Conservation (phyloP, 805 yeast genomes). For the Pichia kluyveri region DNA sequence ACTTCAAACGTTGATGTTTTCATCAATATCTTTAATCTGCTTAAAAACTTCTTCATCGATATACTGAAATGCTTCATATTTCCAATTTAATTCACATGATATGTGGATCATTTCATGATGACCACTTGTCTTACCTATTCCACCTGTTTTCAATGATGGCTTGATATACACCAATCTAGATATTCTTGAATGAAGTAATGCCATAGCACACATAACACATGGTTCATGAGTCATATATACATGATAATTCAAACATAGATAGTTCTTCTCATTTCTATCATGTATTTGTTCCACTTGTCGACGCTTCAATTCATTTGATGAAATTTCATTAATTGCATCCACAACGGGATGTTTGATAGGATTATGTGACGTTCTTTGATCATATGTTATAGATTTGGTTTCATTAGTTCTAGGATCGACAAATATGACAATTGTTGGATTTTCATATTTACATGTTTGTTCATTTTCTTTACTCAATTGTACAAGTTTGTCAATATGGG, state of each 20-base stretch:
- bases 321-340: constrained; percentile 58
- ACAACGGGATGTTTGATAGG: constrained; percentile 71
- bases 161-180: constrained; percentile 55
- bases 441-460: not conserved
- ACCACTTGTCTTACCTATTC: constrained; percentile 47
- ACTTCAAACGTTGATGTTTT: constrained; percentile 15
- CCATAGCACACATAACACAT: constrained; percentile 96
- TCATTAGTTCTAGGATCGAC: constrained; percentile 45
- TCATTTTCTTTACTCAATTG: not conserved
- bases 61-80: constrained; percentile 42
- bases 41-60: constrained; percentile 7
- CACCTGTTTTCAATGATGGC: constrained; percentile 43
- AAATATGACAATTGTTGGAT: constrained; percentile 36
- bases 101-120: constrained; percentile 68
- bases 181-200: constrained; percentile 83
- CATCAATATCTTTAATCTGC: constrained; percentile 10
- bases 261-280: constrained; percentile 24
- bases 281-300: constrained; percentile 18
- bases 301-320: constrained; percentile 39
- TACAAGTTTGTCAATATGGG: constrained; percentile 16
- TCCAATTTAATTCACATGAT: constrained; percentile 73
- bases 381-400: constrained; percentile 32
- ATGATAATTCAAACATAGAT: constrained; percentile 67
- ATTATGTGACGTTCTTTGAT: constrained; percentile 32
- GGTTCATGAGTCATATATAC: constrained; percentile 94